These are phyloP conservation scores for Aureobasidium musti DNA, from an alignment of 2,329 filamentous ascomycete genomes.

Conservation along the genomic window DNA sequence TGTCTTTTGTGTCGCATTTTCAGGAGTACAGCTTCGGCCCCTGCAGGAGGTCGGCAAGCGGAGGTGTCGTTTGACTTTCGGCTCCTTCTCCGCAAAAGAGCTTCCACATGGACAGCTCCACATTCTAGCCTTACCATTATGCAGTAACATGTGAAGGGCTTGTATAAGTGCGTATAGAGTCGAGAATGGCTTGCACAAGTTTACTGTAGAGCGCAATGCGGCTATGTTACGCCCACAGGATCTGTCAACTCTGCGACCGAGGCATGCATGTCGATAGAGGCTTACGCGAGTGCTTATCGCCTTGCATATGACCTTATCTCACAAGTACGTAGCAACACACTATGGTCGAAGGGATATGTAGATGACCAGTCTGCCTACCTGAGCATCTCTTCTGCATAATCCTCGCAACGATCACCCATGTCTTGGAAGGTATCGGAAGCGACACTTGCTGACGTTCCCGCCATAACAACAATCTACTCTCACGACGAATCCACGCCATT, in stretches of 20 bases:
- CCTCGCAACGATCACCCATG: background rate
- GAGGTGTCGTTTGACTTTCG: conserved; percentile 24
- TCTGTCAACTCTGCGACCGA: background rate
- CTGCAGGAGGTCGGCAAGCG: background rate
- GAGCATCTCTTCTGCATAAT: background rate
- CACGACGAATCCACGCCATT: conserved; percentile 22
- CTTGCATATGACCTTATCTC: conserved; percentile 17
- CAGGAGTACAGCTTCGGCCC: conserved; percentile 2
- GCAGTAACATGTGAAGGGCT: background rate
- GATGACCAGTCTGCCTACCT: background rate
- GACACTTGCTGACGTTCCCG: conserved; percentile 23
- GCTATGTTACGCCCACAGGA: background rate
- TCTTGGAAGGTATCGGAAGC: conserved; percentile 23
- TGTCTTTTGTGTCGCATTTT: background rate
- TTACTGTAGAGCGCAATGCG: no score
- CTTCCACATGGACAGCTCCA: conserved; percentile 1
- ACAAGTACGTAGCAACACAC: conserved; percentile 2
- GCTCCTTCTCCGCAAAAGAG: background rate
- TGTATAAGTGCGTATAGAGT: background rate
- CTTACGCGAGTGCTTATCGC: conserved; percentile 15
- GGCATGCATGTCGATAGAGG: conserved; percentile 2
- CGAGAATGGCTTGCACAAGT: background rate
- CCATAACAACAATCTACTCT: conserved; percentile 19
- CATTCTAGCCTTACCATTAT: background rate
- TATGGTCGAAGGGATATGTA: background rate